phyloP scores from a whole-genome alignment of 2,329 filamentous ascomycete species.

The Aspergillus candidus region DNA sequence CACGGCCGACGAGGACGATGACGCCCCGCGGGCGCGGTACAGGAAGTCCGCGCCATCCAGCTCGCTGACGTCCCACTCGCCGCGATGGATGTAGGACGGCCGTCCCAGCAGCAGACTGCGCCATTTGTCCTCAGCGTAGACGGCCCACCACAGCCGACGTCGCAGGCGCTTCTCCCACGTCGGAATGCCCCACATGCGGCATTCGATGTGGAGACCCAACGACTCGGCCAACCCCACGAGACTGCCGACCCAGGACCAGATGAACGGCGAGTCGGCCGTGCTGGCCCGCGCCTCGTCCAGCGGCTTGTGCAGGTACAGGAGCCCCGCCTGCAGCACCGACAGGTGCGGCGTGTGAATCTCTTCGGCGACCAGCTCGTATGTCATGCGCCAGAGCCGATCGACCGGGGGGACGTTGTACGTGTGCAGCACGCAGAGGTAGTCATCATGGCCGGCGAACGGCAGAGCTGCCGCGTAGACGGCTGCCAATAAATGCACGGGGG shows the following conservation, averaged over 20 bases:
- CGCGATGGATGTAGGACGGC: constrained; percentile 29
- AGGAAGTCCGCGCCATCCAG: constrained; percentile 26
- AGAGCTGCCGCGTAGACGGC: constrained; percentile 30
- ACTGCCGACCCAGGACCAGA: constrained; percentile 34
- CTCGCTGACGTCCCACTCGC: constrained; percentile 32
- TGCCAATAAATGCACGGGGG: constrained; percentile 25
- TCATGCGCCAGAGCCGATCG: constrained; percentile 25
- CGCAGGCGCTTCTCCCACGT: constrained; percentile 35
- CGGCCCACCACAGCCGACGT: constrained; percentile 36
- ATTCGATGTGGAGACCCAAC: constrained; percentile 34
- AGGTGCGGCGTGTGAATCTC: constrained; percentile 29
- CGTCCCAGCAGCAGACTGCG: constrained; percentile 30
- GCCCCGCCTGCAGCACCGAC: constrained; percentile 26
- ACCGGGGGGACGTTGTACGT: constrained; percentile 23
- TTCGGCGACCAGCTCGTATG: constrained; percentile 25
- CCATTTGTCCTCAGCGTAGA: constrained; percentile 38
- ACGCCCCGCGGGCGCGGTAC: constrained; percentile 4
- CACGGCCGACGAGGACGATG: constrained; percentile 13
- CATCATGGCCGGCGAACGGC: constrained; percentile 28
- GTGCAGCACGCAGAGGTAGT: constrained; percentile 23
- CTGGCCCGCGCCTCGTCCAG: constrained; percentile 17
- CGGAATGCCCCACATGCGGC: constrained; percentile 33
- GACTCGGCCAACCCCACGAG: constrained; percentile 29
- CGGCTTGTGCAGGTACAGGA: constrained; percentile 28
- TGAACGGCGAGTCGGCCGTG: constrained; percentile 29